These are phyloP conservation scores for Fraxinus sp. DNA, from an alignment of 305 asterid species.

Conservation along the genomic window DNA sequence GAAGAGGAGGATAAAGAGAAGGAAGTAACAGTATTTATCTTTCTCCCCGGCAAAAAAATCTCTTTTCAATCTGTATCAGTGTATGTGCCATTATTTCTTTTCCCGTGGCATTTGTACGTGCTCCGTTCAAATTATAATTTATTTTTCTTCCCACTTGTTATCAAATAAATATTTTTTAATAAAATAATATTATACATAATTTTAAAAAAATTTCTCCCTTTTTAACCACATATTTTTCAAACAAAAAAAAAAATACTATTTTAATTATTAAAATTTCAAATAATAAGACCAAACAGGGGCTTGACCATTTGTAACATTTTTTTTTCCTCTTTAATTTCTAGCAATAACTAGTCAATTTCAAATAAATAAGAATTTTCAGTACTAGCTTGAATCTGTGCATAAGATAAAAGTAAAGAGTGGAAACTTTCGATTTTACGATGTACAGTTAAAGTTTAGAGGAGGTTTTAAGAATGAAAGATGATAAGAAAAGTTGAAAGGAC, in stretches of 20 bases:
- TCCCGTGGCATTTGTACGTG: neutral
- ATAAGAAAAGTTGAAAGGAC: neutral
- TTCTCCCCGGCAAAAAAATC: neutral
- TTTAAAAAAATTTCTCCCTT: no score
- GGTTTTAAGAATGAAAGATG: neutral
- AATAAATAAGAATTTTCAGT: neutral
- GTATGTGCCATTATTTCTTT: neutral
- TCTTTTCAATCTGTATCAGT: neutral
- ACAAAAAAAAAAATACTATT: no score
- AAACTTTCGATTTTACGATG: neutral
- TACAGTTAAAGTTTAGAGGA: neutral
- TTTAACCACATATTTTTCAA: no score
- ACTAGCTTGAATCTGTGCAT: neutral
- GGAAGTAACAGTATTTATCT: neutral
- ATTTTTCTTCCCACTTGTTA: no score
- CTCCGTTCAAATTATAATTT: no score
- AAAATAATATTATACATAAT: no score
- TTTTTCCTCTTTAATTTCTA: neutral
- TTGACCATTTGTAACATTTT: neutral
- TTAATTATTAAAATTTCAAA: no score
- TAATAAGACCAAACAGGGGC: no score
- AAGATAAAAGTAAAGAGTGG: neutral
- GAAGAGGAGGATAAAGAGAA: neutral
- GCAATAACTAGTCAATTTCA: neutral
- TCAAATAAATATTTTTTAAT: no score